Base-by-base conservation (phyloP, 2,329 filamentous ascomycete species). In the Septoria linicola region DNA sequence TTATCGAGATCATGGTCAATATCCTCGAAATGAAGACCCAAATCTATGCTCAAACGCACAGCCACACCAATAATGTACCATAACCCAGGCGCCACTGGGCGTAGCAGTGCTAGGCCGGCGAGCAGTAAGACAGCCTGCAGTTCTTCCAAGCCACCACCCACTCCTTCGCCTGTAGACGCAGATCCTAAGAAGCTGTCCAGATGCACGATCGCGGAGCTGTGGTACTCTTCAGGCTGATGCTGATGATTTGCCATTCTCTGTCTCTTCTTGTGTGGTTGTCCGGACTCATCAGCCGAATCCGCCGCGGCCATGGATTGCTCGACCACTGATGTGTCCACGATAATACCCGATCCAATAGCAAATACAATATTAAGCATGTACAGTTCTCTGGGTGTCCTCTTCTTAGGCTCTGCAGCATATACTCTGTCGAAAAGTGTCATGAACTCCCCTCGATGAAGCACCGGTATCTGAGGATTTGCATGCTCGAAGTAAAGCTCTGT, bases 21-120 rank as follows among this genome's bases (percentile, higher is more conserved):
- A 60, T 96, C 92, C 69, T 97, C 93, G 60, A 92, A 90, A 69
- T 97, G 91, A 21, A 97, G 75, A 8, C 93, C 93, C 1, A 97
- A 78, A 68, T 97, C 93, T 17, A 97, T 87, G 5, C 89, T 92
- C 45, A 97, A 72, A 31, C 93, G 85, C 54, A 95, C 87, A 4
- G 92, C 92, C 36, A 96, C 91, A 8, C 93, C 93, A 53, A 95
- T 88, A 55, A 97, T 97, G 70, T 97, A 97, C 92, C 92, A 97
- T 37, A 97, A 74, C 11, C 93, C 93, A 0, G 92, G 92, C 1
- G 92, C 89, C 17, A 97, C 90, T 1, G 93, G 93, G 48, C 92
- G 81, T 57, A 97, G 77, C 41, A 99, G 76, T 6, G 92, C 92
- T 76, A 97, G 96, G 48, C 90, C 90, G 37, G 92, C 91, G 39